These are phyloP conservation scores for Salmacisia buchloeana DNA, from an alignment of 1,284 basidiomycete genomes.

Conservation along the genomic window DNA sequence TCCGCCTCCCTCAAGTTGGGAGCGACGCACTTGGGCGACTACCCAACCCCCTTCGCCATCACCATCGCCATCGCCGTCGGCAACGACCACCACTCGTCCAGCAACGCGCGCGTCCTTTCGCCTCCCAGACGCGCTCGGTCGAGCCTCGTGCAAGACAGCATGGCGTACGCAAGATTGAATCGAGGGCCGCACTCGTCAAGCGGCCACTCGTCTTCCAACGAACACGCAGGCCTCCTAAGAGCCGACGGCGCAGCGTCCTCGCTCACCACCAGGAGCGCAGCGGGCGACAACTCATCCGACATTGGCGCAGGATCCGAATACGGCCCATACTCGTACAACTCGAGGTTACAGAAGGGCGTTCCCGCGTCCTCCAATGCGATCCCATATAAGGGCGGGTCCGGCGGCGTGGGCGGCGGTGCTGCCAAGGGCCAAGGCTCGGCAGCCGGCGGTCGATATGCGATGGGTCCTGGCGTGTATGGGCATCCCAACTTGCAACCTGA, in stretches of 20 bases:
- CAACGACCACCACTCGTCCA: no score
- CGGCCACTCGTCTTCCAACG: slow-evolving; percentile 2
- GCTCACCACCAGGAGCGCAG: background rate
- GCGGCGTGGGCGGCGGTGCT: background rate
- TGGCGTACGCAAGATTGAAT: background rate
- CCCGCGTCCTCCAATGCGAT: slow-evolving; percentile 2
- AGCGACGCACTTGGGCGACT: no score
- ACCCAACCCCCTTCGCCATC: no score
- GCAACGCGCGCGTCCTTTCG: no score
- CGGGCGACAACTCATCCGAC: background rate
- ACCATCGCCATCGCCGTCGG: no score
- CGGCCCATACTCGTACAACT: background rate
- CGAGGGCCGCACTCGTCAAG: background rate
- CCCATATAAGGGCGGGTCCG: background rate
- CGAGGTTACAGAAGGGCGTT: slow-evolving; percentile 1
- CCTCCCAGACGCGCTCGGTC: no score
- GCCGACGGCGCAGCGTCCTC: background rate
- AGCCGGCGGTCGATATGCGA: slow-evolving; percentile 2
- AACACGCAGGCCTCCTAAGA: slow-evolving; percentile 2
- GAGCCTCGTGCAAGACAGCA: no score
- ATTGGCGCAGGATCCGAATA: slow-evolving; percentile 1
- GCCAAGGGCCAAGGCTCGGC: background rate
- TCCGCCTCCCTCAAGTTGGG: no score
- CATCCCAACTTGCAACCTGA: slow-evolving; percentile 11
- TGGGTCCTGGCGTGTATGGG: background rate